Evolutionary conservation across 2,329 filamentous ascomycete species (phyloP), one percentile per base, ranked within the genome.

Genomic region (Aciculosporium take): DNA sequence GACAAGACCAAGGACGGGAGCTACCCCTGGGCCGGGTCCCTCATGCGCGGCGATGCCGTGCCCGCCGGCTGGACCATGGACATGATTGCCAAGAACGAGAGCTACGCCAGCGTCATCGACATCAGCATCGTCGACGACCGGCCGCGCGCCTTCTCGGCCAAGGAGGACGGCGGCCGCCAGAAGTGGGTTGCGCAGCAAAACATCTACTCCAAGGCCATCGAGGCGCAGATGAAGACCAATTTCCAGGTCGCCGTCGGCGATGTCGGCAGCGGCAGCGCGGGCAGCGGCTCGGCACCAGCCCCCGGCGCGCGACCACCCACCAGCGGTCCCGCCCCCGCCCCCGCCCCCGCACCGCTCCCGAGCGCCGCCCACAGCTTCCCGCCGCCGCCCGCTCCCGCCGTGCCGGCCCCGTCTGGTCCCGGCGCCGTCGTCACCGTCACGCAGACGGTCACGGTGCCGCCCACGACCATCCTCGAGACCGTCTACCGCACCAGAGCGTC

Each of bases 131-230:
- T 51, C 10, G 49, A 48, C 31, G 41, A 51, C 9, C 53, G 46
- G 42, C 46, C 47, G 27, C 45, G 48, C 37, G 45, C 48, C 4
- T 48, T 55, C 29, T 46, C 44, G 2, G 48, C 46, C 43, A 52
- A 54, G 42, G 42, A 51, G 34, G 40, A 48, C 45, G 24, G 24
- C 40, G 24, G 24, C 40, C 48, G 46, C n/a, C 37, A 46, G 35
- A 32, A 44, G 37, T 70, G 61, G 45, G 49, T 56, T 37, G 44
- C 55, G 2, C 51, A 60, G 33, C 61, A 64, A 43, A 57, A 67
- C 50, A 56, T 66, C 41, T 64, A 64, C 52, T 55, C 52, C 41
- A 62, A 60, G 21, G 70, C 64, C 34, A 64, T 72, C 46, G 51
- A 62, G 44, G 51, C 51, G 4, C 68, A 73, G 57, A 64, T 72